phyloP scores from a whole-genome alignment of 345 rosid species.

The Dipteronia sinensis region DNA sequence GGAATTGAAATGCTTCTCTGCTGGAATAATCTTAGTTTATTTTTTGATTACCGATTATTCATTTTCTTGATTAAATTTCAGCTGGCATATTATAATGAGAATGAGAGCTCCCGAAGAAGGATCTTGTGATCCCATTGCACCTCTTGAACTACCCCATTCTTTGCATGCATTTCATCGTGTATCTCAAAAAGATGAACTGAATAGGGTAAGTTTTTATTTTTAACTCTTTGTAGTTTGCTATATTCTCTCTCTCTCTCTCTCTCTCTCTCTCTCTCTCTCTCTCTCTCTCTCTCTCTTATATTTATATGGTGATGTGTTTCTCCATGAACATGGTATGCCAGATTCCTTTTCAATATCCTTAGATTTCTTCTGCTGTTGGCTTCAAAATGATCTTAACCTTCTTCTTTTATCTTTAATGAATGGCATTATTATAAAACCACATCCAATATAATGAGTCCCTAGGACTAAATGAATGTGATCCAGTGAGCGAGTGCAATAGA shows the following conservation, averaged over 20 bases:
- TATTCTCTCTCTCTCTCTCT: neutral
- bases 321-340: neutral
- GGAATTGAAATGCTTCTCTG: neutral
- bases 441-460: neutral
- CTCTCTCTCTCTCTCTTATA: neutral
- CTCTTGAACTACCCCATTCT: conserved; percentile 76
- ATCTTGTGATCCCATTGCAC: conserved; percentile 64
- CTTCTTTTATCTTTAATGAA: neutral
- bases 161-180: conserved; percentile 73
- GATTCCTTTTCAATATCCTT: neutral
- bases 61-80: conserved; percentile 29
- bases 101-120: conserved; percentile 59
- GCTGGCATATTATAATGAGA: conserved; percentile 73
- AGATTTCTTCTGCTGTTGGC: conserved; percentile 4
- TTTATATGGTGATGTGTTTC: neutral
- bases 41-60: neutral
- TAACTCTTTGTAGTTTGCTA: neutral
- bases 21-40: neutral
- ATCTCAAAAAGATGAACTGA: conserved; percentile 43
- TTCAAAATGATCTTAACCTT: neutral
- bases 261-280: too few species aligned
- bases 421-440: neutral
- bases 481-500: neutral
- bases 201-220: conserved; percentile 38
- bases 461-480: neutral